Percentiles rank a stretch among this genome's conserved stretches.
Evolutionary conservation across 345 rosid species (phyloP).

Genomic region (Pseudoturritis turrita): DNA sequence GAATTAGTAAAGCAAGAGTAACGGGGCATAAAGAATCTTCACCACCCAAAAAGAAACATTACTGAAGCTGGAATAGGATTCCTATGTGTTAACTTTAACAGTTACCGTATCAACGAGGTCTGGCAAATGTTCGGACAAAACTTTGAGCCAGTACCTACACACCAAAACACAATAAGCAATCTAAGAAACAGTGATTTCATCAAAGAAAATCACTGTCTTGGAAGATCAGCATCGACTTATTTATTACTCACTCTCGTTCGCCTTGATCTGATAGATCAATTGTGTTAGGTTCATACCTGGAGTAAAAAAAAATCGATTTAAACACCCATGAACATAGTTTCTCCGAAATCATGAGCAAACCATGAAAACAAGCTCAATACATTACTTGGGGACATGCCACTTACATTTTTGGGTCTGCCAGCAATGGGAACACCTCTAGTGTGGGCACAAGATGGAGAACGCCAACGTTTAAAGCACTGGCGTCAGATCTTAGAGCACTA

Average conservation of each 20-base stretch:
- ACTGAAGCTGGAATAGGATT: neutral
- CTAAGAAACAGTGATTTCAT: neutral
- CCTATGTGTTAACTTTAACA: neutral
- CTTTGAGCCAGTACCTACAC: constrained; percentile 91
- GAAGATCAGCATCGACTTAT: neutral
- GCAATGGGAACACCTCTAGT: constrained; percentile 87
- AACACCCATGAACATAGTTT: neutral
- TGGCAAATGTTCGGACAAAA: constrained; percentile 87
- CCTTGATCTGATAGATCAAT: constrained; percentile 80
- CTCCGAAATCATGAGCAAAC: neutral
- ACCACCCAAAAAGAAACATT: neutral
- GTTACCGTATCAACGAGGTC: constrained; percentile 95
- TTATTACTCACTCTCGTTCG: constrained; percentile 80
- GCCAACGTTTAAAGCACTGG: constrained; percentile 92
- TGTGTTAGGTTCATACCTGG: constrained; percentile 97
- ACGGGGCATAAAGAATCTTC: neutral
- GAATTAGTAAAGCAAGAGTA: constrained; percentile 1
- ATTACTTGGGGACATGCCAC: constrained; percentile 36
- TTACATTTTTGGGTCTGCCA: constrained; percentile 79
- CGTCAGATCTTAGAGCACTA: constrained; percentile 85
- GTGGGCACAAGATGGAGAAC: constrained; percentile 97
- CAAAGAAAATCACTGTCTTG: neutral
- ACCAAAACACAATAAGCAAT: constrained; percentile 2
- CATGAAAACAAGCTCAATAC: constrained; percentile 1
- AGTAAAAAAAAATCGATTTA: neutral